Percentiles rank a stretch among this genome's conserved stretches.
Conservation (phyloP, 352 stramenopile species). For the Pythium chondricola region DNA sequence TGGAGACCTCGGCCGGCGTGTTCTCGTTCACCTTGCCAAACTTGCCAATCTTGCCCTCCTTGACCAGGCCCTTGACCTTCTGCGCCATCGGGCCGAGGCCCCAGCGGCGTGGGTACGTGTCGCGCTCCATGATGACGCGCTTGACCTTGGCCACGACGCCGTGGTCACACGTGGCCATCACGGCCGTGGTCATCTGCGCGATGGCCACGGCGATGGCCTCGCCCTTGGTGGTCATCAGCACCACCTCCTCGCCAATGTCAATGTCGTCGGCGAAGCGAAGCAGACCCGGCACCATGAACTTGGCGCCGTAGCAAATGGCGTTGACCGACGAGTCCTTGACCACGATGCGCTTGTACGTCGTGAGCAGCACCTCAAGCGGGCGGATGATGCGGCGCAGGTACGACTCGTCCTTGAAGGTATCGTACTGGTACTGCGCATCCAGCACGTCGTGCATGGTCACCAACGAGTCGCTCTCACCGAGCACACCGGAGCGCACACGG, state of each 20-base stretch:
- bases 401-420: constrained; percentile 99
- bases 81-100: constrained; percentile 98
- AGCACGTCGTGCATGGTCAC: constrained; percentile 99
- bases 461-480: constrained; percentile 95
- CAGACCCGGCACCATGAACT: constrained; percentile 99
- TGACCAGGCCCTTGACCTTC: constrained; percentile 98
- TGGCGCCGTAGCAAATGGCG: constrained; percentile 99
- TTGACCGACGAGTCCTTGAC: constrained; percentile 99
- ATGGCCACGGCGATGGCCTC: constrained; percentile 99
- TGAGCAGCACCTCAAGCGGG: constrained; percentile 97
- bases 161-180: constrained; percentile 99
- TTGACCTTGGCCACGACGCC: constrained; percentile 99
- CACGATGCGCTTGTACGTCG: constrained; percentile 99
- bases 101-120: constrained; percentile 99
- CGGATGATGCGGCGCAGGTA: constrained; percentile 98
- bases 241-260: constrained; percentile 98
- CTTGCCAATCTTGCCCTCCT: constrained; percentile 89
- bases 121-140: constrained; percentile 99
- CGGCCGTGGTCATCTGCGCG: constrained; percentile 99
- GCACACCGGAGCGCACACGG: constrained; percentile 94
- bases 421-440: constrained; percentile 98
- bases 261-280: constrained; percentile 99
- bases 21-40: constrained; percentile 86
- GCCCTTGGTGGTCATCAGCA: constrained; percentile 99
- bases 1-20: constrained; percentile 71